Base-by-base conservation (phyloP, 2,329 filamentous ascomycete genomes). In the Phoma sp. region DNA sequence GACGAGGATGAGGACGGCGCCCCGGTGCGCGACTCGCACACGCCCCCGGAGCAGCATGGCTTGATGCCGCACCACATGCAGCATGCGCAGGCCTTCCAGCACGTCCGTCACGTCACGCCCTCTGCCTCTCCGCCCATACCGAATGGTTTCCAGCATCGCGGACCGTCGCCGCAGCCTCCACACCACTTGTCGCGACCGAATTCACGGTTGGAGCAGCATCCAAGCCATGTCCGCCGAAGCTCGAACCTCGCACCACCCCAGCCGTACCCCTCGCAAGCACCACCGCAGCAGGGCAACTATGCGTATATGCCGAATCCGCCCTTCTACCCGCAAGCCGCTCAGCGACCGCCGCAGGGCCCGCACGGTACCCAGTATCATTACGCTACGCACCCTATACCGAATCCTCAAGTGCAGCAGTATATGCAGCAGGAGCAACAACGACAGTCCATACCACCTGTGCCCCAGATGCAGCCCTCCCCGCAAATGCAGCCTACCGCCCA, bases 61-160 rank as follows among this genome's bases (percentile, higher is more conserved):
- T 80, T 85, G 60, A 76, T 77, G 72, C 75, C 76, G 23, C 76
- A 75, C 55, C 76, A 77, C 50, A 75, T 81, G 50, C 78, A 80
- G 48, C 75, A 79, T 58, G 82, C 85, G 65, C 78, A 84, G 29
- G 80, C 80, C n/a, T 96, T 92, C 71, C 85, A 91, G 61, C 91
- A 93, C 66, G 88, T 96, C 61, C 84, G 91, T 70, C 89, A 95
- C 66, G 84, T 88, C 50, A 92, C 91, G 17, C 90, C 92, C 10
- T 96, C 92, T 20, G 90, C 88, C 26, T 97, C 93, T 20, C 93
- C 93, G 53, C 93, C 93, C 3, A 91, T 97, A 62, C 84, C 85
- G 45, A 96, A 92, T 69, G 70, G 69, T 83, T 92, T 88, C 65
- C 85, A 86, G 59, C 84, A 85, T 53, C 86, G 92, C 59, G 87